Evolutionary conservation across 2,329 filamentous ascomycete genomes (phyloP).

Genomic region (Fusarium chaquense): DNA sequence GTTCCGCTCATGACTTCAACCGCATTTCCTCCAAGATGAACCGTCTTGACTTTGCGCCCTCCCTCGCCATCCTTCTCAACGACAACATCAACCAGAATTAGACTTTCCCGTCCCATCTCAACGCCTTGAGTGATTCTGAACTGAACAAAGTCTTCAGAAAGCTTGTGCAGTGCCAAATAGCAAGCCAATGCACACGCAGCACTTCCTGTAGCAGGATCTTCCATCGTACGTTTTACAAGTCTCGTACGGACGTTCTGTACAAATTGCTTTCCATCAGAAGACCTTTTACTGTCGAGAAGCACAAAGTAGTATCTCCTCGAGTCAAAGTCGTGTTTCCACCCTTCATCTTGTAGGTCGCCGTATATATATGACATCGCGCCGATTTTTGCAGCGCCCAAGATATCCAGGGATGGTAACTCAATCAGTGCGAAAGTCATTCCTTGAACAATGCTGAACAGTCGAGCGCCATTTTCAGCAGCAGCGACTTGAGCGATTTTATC

Average conservation of each 20-base stretch:
- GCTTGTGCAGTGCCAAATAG: conserved; percentile 61
- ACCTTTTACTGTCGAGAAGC: conserved; percentile 45
- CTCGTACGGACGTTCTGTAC: conserved; percentile 63
- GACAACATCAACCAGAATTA: conserved; percentile 60
- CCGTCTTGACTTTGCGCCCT: not conserved
- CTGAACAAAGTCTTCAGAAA: conserved; percentile 46
- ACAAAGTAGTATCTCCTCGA: conserved; percentile 71
- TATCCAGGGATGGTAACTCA: conserved; percentile 69
- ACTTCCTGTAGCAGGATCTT: conserved; percentile 73
- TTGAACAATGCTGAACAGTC: conserved; percentile 72
- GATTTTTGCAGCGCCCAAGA: conserved; percentile 60
- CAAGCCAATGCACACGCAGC: conserved; percentile 68
- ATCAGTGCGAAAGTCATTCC: conserved; percentile 79
- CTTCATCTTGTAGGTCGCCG: conserved; percentile 58
- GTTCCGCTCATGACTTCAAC: conserved; percentile 17
- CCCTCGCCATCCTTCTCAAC: conserved; percentile 26
- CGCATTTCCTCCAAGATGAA: conserved; percentile 31
- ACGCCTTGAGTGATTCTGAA: conserved; percentile 72
- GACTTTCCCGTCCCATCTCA: conserved; percentile 71
- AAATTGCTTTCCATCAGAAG: conserved; percentile 34
- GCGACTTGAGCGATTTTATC: conserved; percentile 41
- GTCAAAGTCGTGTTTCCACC: conserved; percentile 65
- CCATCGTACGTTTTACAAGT: conserved; percentile 64
- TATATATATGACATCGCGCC: conserved; percentile 51
- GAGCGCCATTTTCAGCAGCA: conserved; percentile 55